phyloP scores from a whole-genome alignment of 2,329 filamentous ascomycete genomes.

The Sclerotinia subarctica region DNA sequence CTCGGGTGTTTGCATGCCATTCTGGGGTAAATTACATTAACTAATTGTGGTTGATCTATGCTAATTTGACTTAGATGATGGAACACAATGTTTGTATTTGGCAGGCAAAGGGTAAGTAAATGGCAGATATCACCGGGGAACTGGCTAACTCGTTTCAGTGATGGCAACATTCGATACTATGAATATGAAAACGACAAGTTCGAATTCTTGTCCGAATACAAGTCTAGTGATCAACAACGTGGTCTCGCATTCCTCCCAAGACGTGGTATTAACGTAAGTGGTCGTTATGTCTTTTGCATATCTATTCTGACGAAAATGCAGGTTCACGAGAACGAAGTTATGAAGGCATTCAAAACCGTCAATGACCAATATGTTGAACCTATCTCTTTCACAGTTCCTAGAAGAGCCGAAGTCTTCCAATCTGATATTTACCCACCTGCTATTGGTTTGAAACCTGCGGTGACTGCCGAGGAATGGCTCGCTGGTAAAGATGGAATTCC shows the following conservation, averaged over 20 bases:
- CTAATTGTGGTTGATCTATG: constrained; percentile 27
- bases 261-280: constrained; percentile 79
- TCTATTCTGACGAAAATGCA: constrained; percentile 38
- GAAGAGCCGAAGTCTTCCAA: constrained; percentile 91
- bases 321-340: constrained; percentile 94
- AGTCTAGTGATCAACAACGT: constrained; percentile 91
- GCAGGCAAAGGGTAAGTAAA: constrained; percentile 85
- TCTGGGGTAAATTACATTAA: constrained; percentile 67
- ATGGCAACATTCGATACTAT: constrained; percentile 98
- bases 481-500: constrained; percentile 79
- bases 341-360: constrained; percentile 95
- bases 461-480: constrained; percentile 81
- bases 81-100: constrained; percentile 90
- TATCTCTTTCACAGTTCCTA: constrained; percentile 94
- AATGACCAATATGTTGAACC: constrained; percentile 94
- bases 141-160: constrained; percentile 50
- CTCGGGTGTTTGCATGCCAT: constrained; percentile 97
- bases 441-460: constrained; percentile 72
- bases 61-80: constrained; percentile 60
- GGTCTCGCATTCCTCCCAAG: constrained; percentile 93
- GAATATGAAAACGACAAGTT: constrained; percentile 99
- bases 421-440: constrained; percentile 94
- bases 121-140: neutral
- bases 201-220: constrained; percentile 94
- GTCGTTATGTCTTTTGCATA: constrained; percentile 1